Base-by-base conservation (phyloP, 139 green algal genomes). In the Chlamydomonas sphaeroides region DNA sequence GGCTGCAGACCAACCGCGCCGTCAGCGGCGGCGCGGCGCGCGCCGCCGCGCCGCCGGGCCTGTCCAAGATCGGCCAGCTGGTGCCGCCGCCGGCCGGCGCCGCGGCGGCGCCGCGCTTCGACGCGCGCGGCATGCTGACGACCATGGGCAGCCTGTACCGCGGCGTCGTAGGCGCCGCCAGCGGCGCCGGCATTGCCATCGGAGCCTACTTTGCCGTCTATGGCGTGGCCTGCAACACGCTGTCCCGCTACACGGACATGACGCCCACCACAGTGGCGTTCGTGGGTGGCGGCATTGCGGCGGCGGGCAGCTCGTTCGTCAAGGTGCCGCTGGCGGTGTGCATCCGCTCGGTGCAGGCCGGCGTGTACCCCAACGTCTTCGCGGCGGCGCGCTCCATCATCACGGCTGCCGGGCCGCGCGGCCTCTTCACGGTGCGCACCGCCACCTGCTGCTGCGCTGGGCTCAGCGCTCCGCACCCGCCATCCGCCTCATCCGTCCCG, bases 151-250 rank as follows among this genome's bases (percentile, higher is more conserved):
- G 73, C 63, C 85, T 98, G 48, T 98, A 98, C 90, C 89, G 88
- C 67, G 96, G 96, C 36, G 95, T 98, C 7, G 76, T 96, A 18
- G 93, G 95, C 18, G 96, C 96, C 7, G 96, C 96, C 42, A 93
- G 84, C 51, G 96, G 96, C 8, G 96, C 96, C 15, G 96, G 96
- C 71, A 96, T 99, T 75, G 94, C 94, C 67, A 98, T 99, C 69
- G 96, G 96, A 61, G 90, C 96, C 17, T 99, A 99, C 88, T 99
- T 98, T 90, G 93, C 93, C 5, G 96, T 97, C 68, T 98, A 98
- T 80, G 91, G 92, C 65, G 85, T 90, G 17, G 93, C 94, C 21
- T 93, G 86, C 83, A 96, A 95, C 68, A 59, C 92, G 20, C 86
- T 98, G 25, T 80, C 85, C 41, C 45, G 71, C 33, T 63, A 85